phyloP scores from a whole-genome alignment of 768 basidiomycete species.

The Xerocomus potaroensis region DNA sequence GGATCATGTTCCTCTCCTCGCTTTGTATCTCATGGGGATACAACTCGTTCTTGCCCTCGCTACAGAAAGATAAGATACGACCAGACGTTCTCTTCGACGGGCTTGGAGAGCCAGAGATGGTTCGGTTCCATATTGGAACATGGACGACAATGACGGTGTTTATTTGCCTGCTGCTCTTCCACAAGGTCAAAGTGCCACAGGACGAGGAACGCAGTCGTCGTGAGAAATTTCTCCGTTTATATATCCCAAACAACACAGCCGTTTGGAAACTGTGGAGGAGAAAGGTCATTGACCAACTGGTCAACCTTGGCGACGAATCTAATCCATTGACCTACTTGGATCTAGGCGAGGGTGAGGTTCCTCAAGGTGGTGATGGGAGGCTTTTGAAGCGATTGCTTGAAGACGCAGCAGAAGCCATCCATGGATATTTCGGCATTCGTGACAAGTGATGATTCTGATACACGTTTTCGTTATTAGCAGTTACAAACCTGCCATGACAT shows the following conservation, averaged over 20 bases:
- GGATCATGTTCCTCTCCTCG: conserved; percentile 31
- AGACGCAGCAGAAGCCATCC: too few relatives aligned
- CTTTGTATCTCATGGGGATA: conserved; percentile 33
- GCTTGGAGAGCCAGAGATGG: conserved; percentile 10
- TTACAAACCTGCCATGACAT: too few relatives aligned
- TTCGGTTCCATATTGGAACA: conserved; percentile 12
- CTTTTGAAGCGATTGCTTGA: too few relatives aligned
- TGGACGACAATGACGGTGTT: conserved; percentile 25
- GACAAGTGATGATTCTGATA: too few relatives aligned
- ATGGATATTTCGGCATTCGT: too few relatives aligned
- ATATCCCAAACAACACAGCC: conserved; percentile 20
- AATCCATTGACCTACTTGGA: conserved; percentile 1
- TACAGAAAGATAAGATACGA: conserved; percentile 34
- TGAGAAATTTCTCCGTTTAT: conserved; percentile 9
- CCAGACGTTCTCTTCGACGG: conserved; percentile 9
- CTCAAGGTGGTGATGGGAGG: too few relatives aligned
- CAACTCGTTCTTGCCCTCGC: conserved; percentile 29
- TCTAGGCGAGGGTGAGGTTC: too few relatives aligned
- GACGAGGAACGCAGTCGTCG: not conserved
- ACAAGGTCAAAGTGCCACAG: not conserved
- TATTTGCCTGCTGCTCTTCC: conserved; percentile 21
- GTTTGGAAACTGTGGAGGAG: conserved; percentile 22
- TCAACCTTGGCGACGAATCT: not conserved
- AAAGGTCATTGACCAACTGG: conserved; percentile 20
- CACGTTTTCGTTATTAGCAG: too few relatives aligned